A percentile compares a stretch with the other conserved stretches of the same genome.
Conservation (phyloP, 345 rosid species). For the Populus ilicifolia region DNA sequence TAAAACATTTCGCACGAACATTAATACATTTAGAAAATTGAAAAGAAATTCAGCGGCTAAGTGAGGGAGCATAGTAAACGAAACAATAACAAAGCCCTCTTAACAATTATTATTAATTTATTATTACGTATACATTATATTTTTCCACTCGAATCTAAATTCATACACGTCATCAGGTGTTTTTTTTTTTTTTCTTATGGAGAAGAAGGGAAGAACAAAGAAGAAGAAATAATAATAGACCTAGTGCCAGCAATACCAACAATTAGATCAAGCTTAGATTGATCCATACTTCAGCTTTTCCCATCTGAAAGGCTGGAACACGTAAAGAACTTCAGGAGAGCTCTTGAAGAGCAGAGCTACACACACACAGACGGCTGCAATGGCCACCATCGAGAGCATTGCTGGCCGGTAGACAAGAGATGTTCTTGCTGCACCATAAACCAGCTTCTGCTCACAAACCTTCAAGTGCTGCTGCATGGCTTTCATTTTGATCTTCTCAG, state of each 20-base stretch:
- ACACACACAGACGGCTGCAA: conserved; percentile 96
- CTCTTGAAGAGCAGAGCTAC: conserved; percentile 97
- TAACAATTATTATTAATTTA: background rate
- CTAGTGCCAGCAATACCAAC: background rate
- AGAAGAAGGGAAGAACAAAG: background rate
- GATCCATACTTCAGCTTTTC: conserved; percentile 82
- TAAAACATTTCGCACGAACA: too few species aligned
- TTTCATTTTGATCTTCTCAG: conserved; percentile 32
- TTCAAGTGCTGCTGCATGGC: conserved; percentile 45
- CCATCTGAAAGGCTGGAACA: conserved; percentile 98
- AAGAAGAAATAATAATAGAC: too few species aligned
- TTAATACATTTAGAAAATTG: too few species aligned
- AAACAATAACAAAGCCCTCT: too few species aligned
- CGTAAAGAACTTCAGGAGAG: conserved; percentile 81
- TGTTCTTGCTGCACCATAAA: conserved; percentile 43
- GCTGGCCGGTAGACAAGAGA: conserved; percentile 85
- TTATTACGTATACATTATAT: background rate
- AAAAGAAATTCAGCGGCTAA: too few species aligned
- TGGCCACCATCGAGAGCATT: conserved; percentile 91
- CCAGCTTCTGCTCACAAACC: conserved; percentile 59
- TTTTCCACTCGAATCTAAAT: conserved; percentile 8
- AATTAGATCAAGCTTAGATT: conserved; percentile 31
- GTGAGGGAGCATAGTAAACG: too few species aligned
- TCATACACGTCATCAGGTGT: conserved; percentile 6
- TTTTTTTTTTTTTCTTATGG: background rate